phyloP scores from a whole-genome alignment of 345 rosid species.

The Reutealis trisperma region DNA sequence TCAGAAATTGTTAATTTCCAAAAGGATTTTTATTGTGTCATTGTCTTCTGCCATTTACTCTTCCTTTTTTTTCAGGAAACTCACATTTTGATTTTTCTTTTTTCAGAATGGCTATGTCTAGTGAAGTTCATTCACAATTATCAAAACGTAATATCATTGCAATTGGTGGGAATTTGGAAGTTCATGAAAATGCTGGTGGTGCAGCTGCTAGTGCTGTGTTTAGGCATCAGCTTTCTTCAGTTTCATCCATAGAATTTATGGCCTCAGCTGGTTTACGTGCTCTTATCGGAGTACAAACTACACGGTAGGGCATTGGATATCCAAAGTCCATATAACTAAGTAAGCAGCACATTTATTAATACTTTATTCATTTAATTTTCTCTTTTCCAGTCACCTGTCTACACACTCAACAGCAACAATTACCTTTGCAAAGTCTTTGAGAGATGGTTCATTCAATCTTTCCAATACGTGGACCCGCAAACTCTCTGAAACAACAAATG shows the following conservation, averaged over 20 bases:
- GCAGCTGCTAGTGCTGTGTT: slow-evolving; percentile 68
- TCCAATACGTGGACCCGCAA: slow-evolving; percentile 89
- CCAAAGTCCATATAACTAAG: slow-evolving; percentile 2
- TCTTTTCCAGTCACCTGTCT: slow-evolving; percentile 62
- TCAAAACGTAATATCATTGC: slow-evolving; percentile 70
- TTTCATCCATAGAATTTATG: slow-evolving; percentile 70
- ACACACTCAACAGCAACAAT: slow-evolving; percentile 79
- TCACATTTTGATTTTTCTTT: slow-evolving; percentile 19
- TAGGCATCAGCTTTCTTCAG: slow-evolving; percentile 73
- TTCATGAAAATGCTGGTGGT: slow-evolving; percentile 65
- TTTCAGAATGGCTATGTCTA: slow-evolving; percentile 84
- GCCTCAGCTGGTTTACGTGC: slow-evolving; percentile 81
- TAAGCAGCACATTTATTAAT: background rate
- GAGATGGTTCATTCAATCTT: slow-evolving; percentile 90
- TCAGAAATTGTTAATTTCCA: background rate
- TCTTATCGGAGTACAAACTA: slow-evolving; percentile 71
- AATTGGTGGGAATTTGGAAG: slow-evolving; percentile 79
- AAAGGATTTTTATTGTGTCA: background rate
- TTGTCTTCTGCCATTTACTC: background rate
- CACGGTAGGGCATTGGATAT: slow-evolving; percentile 53
- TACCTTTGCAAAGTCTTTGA: slow-evolving; percentile 72
- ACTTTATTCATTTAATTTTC: slow-evolving; percentile 16
- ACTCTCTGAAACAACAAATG: slow-evolving; percentile 79
- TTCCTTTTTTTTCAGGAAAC: slow-evolving; percentile 9
- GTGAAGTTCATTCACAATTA: slow-evolving; percentile 75